These are phyloP conservation scores for Avicennia marina DNA, from an alignment of 257 asterid species.

Conservation along the genomic window DNA sequence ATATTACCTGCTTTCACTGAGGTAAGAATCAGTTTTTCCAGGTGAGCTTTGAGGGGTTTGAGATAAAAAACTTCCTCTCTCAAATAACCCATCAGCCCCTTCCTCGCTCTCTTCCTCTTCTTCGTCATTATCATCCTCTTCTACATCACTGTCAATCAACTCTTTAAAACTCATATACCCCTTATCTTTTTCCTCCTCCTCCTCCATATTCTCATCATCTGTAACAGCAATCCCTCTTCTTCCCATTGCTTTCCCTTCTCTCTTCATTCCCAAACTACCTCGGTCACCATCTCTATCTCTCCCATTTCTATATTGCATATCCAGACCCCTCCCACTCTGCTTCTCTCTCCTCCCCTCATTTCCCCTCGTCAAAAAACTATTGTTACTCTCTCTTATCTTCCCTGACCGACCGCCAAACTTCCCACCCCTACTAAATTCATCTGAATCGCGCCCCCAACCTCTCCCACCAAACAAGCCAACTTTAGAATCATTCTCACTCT, in stretches of 20 bases:
- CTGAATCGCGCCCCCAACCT: slow-evolving; percentile 28
- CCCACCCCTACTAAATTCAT: slow-evolving; percentile 37
- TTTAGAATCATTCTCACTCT: slow-evolving; percentile 10
- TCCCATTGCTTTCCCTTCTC: slow-evolving; percentile 26
- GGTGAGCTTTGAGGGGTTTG: slow-evolving; percentile 30
- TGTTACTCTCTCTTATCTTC: slow-evolving; percentile 19
- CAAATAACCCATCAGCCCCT: slow-evolving; percentile 12
- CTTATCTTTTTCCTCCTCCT: slow-evolving; percentile 33
- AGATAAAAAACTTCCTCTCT: slow-evolving; percentile 20
- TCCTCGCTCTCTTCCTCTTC: slow-evolving; percentile 25
- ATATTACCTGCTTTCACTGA: slow-evolving; percentile 78
- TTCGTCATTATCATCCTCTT: slow-evolving; percentile 20
- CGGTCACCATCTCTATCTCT: slow-evolving; percentile 31
- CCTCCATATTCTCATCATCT: slow-evolving; percentile 44
- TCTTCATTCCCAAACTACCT: slow-evolving; percentile 24
- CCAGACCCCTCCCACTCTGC: slow-evolving; percentile 27
- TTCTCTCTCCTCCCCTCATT: slow-evolving; percentile 20
- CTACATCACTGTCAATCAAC: slow-evolving; percentile 63
- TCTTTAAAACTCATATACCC: slow-evolving; percentile 49
- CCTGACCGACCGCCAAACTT: slow-evolving; percentile 25
- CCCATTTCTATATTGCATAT: slow-evolving; percentile 23
- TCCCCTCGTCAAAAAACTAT: slow-evolving; percentile 24
- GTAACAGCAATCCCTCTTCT: slow-evolving; percentile 31
- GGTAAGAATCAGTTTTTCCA: slow-evolving; percentile 55
- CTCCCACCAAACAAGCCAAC: slow-evolving; percentile 31